Base-by-base conservation (phyloP, 164 flowering plant species). In the Cinnamomum chago region DNA sequence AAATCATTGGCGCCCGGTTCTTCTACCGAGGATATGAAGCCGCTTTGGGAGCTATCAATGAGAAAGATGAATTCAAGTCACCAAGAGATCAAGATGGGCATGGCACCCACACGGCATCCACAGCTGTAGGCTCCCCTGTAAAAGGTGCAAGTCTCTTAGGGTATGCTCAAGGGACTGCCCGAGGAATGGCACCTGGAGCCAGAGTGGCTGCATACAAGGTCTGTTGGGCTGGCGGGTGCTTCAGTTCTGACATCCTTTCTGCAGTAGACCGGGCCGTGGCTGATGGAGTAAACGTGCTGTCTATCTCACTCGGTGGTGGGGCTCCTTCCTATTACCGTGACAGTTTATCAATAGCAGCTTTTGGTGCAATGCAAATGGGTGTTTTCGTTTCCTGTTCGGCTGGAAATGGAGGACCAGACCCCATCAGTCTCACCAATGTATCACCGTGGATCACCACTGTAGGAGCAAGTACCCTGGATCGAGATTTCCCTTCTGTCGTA, bases 1-100 rank as follows among this genome's bases (percentile, higher is more conserved):
- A 95, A 75, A 84, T 95, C 11, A 77, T 93, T 0, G 99, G 98
- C 1, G 99, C 98, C 0, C 85, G 96, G 50, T 74, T 82, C 0
- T 95, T 95, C 73, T 90, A 84, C 85, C 73, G 55, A 0, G 97
- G 97, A 5, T 88, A 89, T 58, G 93, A 95, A 72, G 90, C 97
- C 13, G 87, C 93, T 0, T 64, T 85, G 0, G 97, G 98, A 2
- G 80, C 73, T 24, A 84, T 92, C 60, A 83, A 89, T 60, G 95
- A 86, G 67, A 79, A 81, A 70, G 83, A 58, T 0, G 98, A 95
- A 87, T 90, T 80, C 73, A 88, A 85, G 62, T 93, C 97, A 0
- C 89, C 97, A 0, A 76, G 96, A 71, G 99, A 95, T 76, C 91
- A 89, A 73, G 97, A 93, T 23, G 99, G 98, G 14, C 99, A 95